phyloP scores from a whole-genome alignment of 148 eudicot genomes.

The Heliamphora exappendiculata region DNA sequence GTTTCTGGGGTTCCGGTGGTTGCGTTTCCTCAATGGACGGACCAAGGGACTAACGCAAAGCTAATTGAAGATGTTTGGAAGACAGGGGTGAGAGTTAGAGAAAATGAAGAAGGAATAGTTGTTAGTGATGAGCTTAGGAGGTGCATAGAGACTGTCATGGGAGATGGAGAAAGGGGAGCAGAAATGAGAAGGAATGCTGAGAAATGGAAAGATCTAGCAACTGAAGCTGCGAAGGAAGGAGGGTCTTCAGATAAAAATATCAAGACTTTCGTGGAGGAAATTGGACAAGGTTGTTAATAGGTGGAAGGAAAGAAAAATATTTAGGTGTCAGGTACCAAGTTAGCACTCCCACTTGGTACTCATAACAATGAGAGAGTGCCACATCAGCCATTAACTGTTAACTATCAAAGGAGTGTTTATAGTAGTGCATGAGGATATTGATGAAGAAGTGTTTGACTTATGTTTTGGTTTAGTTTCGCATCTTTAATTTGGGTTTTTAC shows the following conservation, averaged over 20 bases:
- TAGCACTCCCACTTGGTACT: too few species aligned
- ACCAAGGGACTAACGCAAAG: background rate
- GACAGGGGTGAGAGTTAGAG: background rate
- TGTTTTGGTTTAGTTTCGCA: too few species aligned
- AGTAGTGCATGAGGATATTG: too few species aligned
- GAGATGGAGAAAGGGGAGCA: constrained; percentile 1
- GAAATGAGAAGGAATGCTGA: constrained; percentile 19
- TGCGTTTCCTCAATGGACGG: background rate
- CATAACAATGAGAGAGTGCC: too few species aligned
- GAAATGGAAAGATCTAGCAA: background rate
- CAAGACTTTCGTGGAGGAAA: background rate
- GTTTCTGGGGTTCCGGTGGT: background rate
- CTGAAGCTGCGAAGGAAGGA: background rate
- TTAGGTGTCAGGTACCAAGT: too few species aligned
- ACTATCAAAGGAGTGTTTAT: too few species aligned
- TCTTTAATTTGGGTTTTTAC: too few species aligned
- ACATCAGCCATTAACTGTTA: too few species aligned
- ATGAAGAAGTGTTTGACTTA: too few species aligned
- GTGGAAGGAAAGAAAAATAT: too few species aligned
- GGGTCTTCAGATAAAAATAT: background rate
- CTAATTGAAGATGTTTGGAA: background rate
- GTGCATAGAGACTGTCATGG: constrained; percentile 22
- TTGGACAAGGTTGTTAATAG: too few species aligned
- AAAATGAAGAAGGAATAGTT: background rate
- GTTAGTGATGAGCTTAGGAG: constrained; percentile 12